Evolutionary conservation across 345 rosid genomes (phyloP), one percentile per base, ranked within the genome.

Genomic region (Arabis alpina): DNA sequence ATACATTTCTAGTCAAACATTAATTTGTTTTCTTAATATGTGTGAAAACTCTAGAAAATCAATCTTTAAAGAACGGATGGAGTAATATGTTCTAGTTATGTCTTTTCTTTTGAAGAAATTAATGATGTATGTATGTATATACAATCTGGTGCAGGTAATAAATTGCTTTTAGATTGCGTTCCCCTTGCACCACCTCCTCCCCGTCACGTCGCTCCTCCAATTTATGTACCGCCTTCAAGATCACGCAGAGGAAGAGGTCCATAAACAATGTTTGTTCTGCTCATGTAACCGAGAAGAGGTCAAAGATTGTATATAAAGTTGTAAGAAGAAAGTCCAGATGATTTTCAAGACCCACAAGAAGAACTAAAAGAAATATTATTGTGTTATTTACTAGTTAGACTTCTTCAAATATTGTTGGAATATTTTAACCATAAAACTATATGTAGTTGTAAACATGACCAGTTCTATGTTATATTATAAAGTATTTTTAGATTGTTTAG

Each of bases 231-330:
- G 23, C 64, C 64, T 13, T 42, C 64, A 24, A 59, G 8, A 59
- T 59, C 64, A 41, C 6, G 2, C 36, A 60, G 13, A 42, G 64
- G 50, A 60, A 41, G 13, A 60, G 50, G 50, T 49, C 50, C 50
- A 41, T 42, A 42, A 42, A 60, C 50, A 41, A 27, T 25, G 8
- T 27, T 12, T 4, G 1, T 44, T 61, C 4, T 28, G 10, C 52
- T 5, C 11, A 62, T 16, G 41, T 14, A 15, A 47, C 50, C 24
- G 13, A 14, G 37, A 60, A 43, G 24, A 40, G 24, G 48, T 39
- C 39, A 61, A 43, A 61, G n/a, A 43, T 43, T 28, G 28, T 52
- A 44, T 44, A 4, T 11, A 24, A 4, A 19, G 49, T 41, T 41
- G 36, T 24, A 27, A 28, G n/a, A 61, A 61, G 52, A 27, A 8